A percentile compares a stretch with the other conserved stretches of the same genome.
These are phyloP conservation scores for Talaromyces liani DNA, from an alignment of 495 filamentous ascomycete species.

Conservation along the genomic window DNA sequence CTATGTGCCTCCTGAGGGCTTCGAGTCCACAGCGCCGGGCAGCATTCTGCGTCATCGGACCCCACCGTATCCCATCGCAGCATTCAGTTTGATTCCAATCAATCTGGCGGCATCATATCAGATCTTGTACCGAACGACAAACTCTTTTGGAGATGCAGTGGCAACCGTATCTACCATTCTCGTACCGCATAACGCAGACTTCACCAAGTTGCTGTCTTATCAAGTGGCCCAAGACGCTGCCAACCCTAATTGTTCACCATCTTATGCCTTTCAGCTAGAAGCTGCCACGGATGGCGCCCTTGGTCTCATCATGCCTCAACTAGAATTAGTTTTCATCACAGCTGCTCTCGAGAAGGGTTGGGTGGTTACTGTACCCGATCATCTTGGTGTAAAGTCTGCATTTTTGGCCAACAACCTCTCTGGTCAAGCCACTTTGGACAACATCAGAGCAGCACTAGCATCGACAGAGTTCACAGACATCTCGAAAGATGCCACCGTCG, in stretches of 20 bases:
- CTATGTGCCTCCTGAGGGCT: slow-evolving; percentile 35
- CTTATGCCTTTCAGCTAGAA: slow-evolving; percentile 13
- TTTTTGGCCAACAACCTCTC: slow-evolving; percentile 35
- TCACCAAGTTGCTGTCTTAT: slow-evolving; percentile 32
- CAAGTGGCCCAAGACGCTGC: slow-evolving; percentile 37
- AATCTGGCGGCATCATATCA: slow-evolving; percentile 37
- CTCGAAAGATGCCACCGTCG: slow-evolving; percentile 14
- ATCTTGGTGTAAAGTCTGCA: slow-evolving; percentile 33
- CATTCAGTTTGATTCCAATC: slow-evolving; percentile 20
- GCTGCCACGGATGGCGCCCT: slow-evolving; percentile 11
- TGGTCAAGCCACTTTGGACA: slow-evolving; percentile 41
- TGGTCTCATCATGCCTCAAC: slow-evolving; percentile 19
- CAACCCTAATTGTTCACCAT: slow-evolving; percentile 22
- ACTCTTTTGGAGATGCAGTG: slow-evolving; percentile 31
- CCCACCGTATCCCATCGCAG: slow-evolving; percentile 16
- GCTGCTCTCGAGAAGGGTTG: slow-evolving; percentile 32
- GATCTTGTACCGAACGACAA: slow-evolving; percentile 45
- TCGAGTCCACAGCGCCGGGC: slow-evolving; percentile 29
- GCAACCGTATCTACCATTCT: slow-evolving; percentile 45
- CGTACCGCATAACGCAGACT: slow-evolving; percentile 26
- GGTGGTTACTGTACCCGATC: slow-evolving; percentile 42
- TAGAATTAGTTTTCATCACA: slow-evolving; percentile 20
- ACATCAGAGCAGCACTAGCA: slow-evolving; percentile 32
- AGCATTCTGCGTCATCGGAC: slow-evolving; percentile 35
- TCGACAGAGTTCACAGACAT: slow-evolving; percentile 13